Base-by-base conservation (phyloP, 768 basidiomycete genomes). In the Russula sp. region DNA sequence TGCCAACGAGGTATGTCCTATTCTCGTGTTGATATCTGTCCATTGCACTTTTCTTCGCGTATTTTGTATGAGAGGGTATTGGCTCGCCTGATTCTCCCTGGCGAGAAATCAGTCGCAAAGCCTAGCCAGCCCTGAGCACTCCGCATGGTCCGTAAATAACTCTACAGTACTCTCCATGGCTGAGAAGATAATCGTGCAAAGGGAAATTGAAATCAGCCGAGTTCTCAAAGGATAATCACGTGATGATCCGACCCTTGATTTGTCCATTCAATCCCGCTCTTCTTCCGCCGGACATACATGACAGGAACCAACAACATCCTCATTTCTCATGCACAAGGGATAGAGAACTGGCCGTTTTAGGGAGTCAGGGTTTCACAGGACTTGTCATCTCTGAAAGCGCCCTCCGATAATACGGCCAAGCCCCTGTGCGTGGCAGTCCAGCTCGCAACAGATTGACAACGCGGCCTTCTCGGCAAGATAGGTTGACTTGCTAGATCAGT, bases 221-320 rank as follows among this genome's bases (percentile, higher is more conserved):
- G 46, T 11, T 13, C 46, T 20, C 20, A 11, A n/a, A n/a, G 46
- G 13, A 36, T 41, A 32, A 48, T 58, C 61, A 63, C 61, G 61
- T 63, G 61, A 54, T 63, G 29, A n/a, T 18, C 5, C 34, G 25
- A 43, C 10, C 9, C 18, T 11, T 16, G 0, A 13, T 22, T 18
- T 50, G 18, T 32, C 22, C n/a, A n/a, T n/a, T n/a, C n/a, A n/a
- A n/a, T n/a, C n/a, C n/a, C n/a, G n/a, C n/a, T n/a, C n/a, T n/a
- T n/a, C n/a, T n/a, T n/a, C n/a, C n/a, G n/a, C n/a, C n/a, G n/a
- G n/a, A n/a, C n/a, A n/a, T n/a, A n/a, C 39, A 51, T 51, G 60
- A 56, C 56, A 62, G 61, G 61, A 20, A 53, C 61, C 56, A 62
- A 58, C 56, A 56, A 20, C 43, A 10, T 50, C 6, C 16, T 57